Evolutionary conservation across 2,329 filamentous ascomycete species (phyloP), one percentile per base, ranked within the genome.

Genomic region (Periconia digitata): DNA sequence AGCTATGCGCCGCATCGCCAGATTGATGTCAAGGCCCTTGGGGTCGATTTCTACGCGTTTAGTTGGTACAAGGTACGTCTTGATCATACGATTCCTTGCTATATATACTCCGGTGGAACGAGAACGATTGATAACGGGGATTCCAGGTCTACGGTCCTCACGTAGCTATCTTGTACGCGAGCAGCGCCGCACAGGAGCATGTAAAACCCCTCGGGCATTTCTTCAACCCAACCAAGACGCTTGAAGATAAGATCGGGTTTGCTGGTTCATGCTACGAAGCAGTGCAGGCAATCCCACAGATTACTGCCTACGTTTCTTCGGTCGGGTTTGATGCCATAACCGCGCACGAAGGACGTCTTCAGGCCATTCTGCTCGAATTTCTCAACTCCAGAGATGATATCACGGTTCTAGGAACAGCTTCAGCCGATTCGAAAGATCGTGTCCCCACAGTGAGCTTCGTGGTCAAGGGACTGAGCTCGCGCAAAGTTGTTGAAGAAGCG

Each of bases 11-110:
- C 89, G 0, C 89, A 92, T 66, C 77, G 87, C 4, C 75, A 75
- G 7, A 71, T 92, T 10, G 85, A 92, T 64, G 85, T 92, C 4
- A 77, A 81, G 54, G 82, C 73, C 0, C 75, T 90, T 0, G 87
- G 80, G 1, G 85, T 87, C 0, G 89, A 92, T 63, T 85, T 91
- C 57, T 92, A 92, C 67, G 62, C 78, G n/a, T 90, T 92, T 63
- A 85, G 80, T 0, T 92, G 87, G 88, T 92, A 92, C 72, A 92
- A 92, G 67, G 75, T 76, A 57, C 4, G 51, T 22, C 7, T 12
- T 17, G 16, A 27, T 2, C 10, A 2, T 3, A 39, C 34, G 3
- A n/a, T n/a, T n/a, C n/a, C n/a, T n/a, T n/a, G n/a, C n/a, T n/a
- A n/a, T n/a, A n/a, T n/a, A n/a, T n/a, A n/a, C n/a, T n/a, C n/a